phyloP scores from a whole-genome alignment of 75 land plant species.

The Isoetes taiwanensis region DNA sequence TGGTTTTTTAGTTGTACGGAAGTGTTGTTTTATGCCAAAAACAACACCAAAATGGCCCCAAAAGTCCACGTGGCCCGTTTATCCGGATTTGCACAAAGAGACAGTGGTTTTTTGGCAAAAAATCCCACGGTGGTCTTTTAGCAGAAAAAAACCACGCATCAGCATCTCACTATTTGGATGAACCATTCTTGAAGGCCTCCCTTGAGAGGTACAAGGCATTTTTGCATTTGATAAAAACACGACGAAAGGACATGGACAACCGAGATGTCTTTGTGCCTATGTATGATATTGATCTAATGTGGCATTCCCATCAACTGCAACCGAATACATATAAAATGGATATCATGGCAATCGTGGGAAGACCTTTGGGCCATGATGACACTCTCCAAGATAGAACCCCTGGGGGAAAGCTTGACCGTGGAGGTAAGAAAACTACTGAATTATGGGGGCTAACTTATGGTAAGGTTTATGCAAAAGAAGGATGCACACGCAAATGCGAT shows the following conservation, averaged over 20 bases:
- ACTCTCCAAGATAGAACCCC: slow-evolving; percentile 52
- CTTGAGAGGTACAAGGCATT: slow-evolving; percentile 77
- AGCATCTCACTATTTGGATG: too few relatives aligned
- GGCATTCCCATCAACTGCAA: slow-evolving; percentile 80
- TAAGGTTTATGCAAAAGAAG: slow-evolving; percentile 58
- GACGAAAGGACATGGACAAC: slow-evolving; percentile 38
- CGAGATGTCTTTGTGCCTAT: slow-evolving; percentile 75
- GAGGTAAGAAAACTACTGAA: slow-evolving; percentile 51
- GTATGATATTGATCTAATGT: slow-evolving; percentile 83
- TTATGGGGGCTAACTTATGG: slow-evolving; percentile 62
- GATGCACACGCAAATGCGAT: too few relatives aligned
- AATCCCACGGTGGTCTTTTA: too few relatives aligned
- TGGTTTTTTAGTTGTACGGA: too few relatives aligned
- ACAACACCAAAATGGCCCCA: too few relatives aligned
- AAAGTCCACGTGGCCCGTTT: too few relatives aligned
- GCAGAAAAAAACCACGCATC: too few relatives aligned
- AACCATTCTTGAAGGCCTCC: slow-evolving; percentile 48
- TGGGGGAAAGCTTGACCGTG: slow-evolving; percentile 64
- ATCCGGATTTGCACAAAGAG: too few relatives aligned
- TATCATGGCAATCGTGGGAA: slow-evolving; percentile 32
- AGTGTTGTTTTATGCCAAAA: too few relatives aligned
- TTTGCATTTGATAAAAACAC: slow-evolving; percentile 53
- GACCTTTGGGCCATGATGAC: slow-evolving; percentile 78
- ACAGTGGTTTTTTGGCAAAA: too few relatives aligned
- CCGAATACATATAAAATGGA: slow-evolving; percentile 57